A percentile compares a stretch with the other conserved stretches of the same genome.
phyloP scores from a whole-genome alignment of 768 basidiomycete genomes.

The Austroboletus eburneus region DNA sequence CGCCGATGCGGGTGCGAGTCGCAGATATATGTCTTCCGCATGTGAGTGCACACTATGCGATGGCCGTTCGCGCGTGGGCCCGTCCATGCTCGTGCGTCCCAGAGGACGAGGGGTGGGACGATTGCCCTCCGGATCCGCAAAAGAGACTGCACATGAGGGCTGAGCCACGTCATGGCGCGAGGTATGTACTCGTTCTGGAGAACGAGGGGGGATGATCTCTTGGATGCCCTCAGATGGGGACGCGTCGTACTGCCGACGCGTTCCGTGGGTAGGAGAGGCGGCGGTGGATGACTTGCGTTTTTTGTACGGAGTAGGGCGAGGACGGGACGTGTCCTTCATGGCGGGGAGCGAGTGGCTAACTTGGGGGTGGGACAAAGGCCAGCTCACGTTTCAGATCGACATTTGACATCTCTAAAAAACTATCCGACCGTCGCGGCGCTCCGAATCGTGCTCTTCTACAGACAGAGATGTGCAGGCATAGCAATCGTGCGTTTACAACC shows the following conservation, averaged over 20 bases:
- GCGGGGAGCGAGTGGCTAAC: slow-evolving; percentile 16
- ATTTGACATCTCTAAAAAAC: background rate
- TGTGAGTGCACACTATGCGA: slow-evolving; percentile 8
- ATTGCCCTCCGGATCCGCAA: slow-evolving; percentile 7
- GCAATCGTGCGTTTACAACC: too few species aligned
- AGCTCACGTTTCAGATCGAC: slow-evolving; percentile 2
- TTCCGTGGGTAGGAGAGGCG: slow-evolving; percentile 7
- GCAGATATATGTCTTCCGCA: slow-evolving; percentile 9
- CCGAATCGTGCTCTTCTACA: too few species aligned
- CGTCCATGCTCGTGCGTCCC: slow-evolving; percentile 4
- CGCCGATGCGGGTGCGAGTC: slow-evolving; percentile 12
- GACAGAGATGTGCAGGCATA: too few species aligned
- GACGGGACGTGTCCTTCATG: slow-evolving; percentile 26
- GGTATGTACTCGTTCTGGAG: slow-evolving; percentile 7
- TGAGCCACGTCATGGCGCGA: slow-evolving; percentile 4
- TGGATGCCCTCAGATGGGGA: slow-evolving; percentile 1
- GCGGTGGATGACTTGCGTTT: slow-evolving; percentile 7
- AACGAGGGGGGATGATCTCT: background rate
- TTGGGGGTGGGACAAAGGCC: slow-evolving; percentile 4
- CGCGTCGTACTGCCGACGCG: slow-evolving; percentile 14
- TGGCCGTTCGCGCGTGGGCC: slow-evolving; percentile 4
- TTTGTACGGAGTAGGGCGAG: slow-evolving; percentile 18
- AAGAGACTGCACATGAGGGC: background rate
- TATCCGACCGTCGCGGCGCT: slow-evolving; percentile 7
- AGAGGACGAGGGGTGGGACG: slow-evolving; percentile 2